Conservation (phyloP, 345 rosid genomes). For the Populus euphratica region DNA sequence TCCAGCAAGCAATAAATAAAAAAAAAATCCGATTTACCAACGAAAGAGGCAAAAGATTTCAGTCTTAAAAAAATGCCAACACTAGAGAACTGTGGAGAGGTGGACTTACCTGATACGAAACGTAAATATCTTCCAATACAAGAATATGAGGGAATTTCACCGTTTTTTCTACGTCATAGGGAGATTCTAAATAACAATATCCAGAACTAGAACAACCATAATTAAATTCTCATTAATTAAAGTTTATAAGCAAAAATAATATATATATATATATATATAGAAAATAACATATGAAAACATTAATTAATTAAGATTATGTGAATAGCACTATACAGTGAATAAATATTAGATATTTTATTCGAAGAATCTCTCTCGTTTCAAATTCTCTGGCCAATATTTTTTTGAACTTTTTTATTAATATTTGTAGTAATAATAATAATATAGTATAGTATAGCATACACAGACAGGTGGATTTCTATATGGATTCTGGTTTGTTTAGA, state of each 20-base stretch:
- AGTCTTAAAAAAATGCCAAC: background rate
- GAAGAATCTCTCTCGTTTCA: background rate
- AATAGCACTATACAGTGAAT: background rate
- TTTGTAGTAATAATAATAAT: too few relatives aligned
- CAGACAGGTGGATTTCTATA: background rate
- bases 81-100: background rate
- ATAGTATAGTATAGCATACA: background rate
- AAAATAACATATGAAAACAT: too few relatives aligned
- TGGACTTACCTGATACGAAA: constrained; percentile 36
- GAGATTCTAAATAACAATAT: too few relatives aligned
- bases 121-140: constrained; percentile 18
- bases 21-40: background rate
- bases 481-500: too few relatives aligned
- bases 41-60: background rate
- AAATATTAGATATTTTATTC: background rate
- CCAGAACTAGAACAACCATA: too few relatives aligned
- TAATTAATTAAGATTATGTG: background rate
- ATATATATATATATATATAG: too few relatives aligned
- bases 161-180: too few relatives aligned
- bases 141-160: background rate
- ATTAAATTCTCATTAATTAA: too few relatives aligned
- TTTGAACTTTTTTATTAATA: background rate
- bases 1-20: background rate
- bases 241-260: too few relatives aligned
- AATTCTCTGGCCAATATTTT: background rate